Evolutionary conservation across 2,329 filamentous ascomycete genomes (phyloP).

Genomic region (Hypomyces rosellus): DNA sequence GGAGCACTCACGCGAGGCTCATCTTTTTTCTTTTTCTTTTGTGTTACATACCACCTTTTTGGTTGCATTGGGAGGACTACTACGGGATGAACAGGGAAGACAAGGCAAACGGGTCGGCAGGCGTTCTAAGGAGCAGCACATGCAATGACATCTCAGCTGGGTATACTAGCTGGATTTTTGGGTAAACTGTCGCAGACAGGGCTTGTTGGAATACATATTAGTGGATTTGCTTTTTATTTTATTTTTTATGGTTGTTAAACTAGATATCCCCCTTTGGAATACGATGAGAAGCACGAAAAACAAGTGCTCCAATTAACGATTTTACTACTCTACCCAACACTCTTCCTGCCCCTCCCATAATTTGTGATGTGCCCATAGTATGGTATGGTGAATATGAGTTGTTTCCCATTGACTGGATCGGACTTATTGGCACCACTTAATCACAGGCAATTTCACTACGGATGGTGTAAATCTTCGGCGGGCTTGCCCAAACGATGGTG

Average conservation of each 20-base stretch:
- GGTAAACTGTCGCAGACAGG: slow-evolving; percentile 6
- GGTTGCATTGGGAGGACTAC: not conserved
- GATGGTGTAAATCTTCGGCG: no score
- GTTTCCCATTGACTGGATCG: no score
- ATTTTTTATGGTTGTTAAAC: slow-evolving; percentile 3
- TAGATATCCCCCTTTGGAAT: slow-evolving; percentile 11
- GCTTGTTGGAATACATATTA: slow-evolving; percentile 6
- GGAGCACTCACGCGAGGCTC: not conserved
- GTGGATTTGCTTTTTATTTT: not conserved
- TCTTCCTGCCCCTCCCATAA: no score
- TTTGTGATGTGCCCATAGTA: no score
- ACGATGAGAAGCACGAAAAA: slow-evolving; percentile 6
- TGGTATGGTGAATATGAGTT: no score
- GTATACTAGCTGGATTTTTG: not conserved
- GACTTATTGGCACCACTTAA: no score
- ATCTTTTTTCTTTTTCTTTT: not conserved
- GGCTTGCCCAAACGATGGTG: no score
- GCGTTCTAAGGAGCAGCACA: slow-evolving; percentile 11
- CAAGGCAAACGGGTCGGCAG: slow-evolving; percentile 7
- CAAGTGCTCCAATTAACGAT: slow-evolving; percentile 1
- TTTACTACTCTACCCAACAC: no score
- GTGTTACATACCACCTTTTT: slow-evolving; percentile 8
- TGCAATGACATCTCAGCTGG: slow-evolving; percentile 8
- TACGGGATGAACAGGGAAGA: slow-evolving; percentile 7
- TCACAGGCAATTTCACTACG: no score